Conservation (phyloP, 202 grass and related monocot genomes). For the Carex sylvatica region DNA sequence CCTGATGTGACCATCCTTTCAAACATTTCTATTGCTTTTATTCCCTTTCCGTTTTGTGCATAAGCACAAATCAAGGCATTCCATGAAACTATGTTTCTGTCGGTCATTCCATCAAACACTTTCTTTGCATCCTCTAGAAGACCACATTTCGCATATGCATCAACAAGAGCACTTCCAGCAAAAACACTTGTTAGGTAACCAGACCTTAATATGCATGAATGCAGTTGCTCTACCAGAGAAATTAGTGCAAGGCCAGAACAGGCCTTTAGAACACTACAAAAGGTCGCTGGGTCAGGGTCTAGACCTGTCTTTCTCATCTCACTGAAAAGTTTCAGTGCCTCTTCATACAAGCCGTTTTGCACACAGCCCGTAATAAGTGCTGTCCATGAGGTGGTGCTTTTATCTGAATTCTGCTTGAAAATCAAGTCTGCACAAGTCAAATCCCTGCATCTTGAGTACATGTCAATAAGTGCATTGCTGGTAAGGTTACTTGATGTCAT, state of each 20-base stretch:
- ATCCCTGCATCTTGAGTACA: conserved; percentile 76
- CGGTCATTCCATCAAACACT: conserved; percentile 67
- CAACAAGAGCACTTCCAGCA: conserved; percentile 73
- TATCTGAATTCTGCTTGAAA: conserved; percentile 51
- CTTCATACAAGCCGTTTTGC: conserved; percentile 63
- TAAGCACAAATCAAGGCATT: conserved; percentile 80
- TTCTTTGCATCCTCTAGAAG: conserved; percentile 46
- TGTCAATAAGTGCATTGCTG: conserved; percentile 76
- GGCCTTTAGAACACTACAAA: conserved; percentile 75
- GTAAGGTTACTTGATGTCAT: conserved; percentile 42
- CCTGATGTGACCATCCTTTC: conserved; percentile 53
- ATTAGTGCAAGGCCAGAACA: conserved; percentile 65
- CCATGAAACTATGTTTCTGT: conserved; percentile 85
- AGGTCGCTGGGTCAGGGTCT: conserved; percentile 57
- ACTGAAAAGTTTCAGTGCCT: conserved; percentile 53
- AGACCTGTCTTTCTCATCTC: conserved; percentile 70
- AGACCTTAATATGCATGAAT: conserved; percentile 57
- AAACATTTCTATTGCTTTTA: conserved; percentile 70
- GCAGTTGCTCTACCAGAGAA: conserved; percentile 64
- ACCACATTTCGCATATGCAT: conserved; percentile 78
- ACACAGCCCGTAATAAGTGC: conserved; percentile 69
- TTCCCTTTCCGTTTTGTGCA: conserved; percentile 64
- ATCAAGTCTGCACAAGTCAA: conserved; percentile 41
- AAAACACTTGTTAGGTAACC: conserved; percentile 71
- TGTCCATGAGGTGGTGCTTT: conserved; percentile 69